Conservation (phyloP, 441 rosid species). For the Daphne laureola region DNA sequence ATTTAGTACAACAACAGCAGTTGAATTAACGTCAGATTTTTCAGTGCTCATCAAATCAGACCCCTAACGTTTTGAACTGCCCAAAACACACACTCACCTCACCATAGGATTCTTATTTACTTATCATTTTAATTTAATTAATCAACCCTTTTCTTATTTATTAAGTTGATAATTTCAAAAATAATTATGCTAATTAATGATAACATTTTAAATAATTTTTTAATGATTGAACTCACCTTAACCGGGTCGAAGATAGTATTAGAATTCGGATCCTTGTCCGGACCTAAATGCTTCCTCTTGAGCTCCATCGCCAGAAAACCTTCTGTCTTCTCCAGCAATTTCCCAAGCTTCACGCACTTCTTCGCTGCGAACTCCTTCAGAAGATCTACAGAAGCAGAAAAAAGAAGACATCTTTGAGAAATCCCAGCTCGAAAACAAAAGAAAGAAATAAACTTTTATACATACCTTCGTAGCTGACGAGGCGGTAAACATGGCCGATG, state of each 20-base stretch:
- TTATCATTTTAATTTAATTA: neutral
- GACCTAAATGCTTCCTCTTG: slow-evolving; percentile 22
- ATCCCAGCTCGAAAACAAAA: no score
- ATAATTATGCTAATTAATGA: no score
- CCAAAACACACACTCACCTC: neutral
- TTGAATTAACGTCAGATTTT: slow-evolving; percentile 2
- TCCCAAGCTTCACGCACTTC: slow-evolving; percentile 71
- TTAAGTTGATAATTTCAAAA: no score
- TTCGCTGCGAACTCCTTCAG: slow-evolving; percentile 70
- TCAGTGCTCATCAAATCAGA: slow-evolving; percentile 4
- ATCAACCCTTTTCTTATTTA: neutral
- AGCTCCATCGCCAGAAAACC: slow-evolving; percentile 24
- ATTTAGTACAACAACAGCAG: no score
- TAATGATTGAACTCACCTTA: no score
- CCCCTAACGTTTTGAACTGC: slow-evolving; percentile 8
- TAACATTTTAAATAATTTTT: no score
- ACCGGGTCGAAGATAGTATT: no score
- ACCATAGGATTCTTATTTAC: neutral
- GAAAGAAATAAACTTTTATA: no score
- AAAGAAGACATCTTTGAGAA: neutral
- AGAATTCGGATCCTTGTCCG: slow-evolving; percentile 17
- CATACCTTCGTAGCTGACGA: slow-evolving; percentile 84
- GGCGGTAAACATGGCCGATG: slow-evolving; percentile 72
- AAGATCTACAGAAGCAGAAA: slow-evolving; percentile 34
- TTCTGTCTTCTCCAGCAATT: slow-evolving; percentile 48